Conservation (phyloP, 1,284 basidiomycete species). For the Hemileia vastatrix region DNA sequence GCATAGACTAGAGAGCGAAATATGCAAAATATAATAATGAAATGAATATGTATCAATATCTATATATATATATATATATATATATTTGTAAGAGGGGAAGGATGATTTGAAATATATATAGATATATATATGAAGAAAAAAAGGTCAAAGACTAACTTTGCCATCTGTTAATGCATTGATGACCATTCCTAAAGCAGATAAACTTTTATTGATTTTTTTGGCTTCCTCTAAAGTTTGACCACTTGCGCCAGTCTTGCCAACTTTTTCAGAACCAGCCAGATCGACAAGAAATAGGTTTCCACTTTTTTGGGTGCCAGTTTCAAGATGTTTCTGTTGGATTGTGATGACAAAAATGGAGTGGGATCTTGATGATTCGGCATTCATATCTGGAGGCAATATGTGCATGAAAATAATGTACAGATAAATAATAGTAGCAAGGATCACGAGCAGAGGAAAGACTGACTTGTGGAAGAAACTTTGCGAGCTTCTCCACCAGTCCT, state of each 20-base stretch:
- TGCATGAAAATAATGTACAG: not conserved
- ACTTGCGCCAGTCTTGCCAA: constrained; percentile 97
- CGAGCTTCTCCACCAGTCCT: constrained; percentile 82
- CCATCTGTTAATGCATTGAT: constrained; percentile 96
- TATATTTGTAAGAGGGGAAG: not conserved
- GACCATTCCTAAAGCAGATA: constrained; percentile 98
- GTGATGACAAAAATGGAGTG: constrained; percentile 99
- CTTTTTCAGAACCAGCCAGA: constrained; percentile 97
- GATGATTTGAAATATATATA: not conserved
- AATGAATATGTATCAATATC: not conserved
- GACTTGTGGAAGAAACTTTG: constrained; percentile 89
- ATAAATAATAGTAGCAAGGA: not conserved
- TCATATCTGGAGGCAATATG: constrained; percentile 71
- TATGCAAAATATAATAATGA: not conserved
- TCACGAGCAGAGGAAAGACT: constrained; percentile 41
- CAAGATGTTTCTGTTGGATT: constrained; percentile 91
- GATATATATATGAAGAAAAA: not conserved
- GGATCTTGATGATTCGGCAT: constrained; percentile 96
- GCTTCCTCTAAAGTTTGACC: constrained; percentile 98
- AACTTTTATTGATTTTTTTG: constrained; percentile 99
- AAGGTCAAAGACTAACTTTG: constrained; percentile 55
- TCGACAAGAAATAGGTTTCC: constrained; percentile 97
- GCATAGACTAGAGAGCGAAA: constrained; percentile 60
- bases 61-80: not conserved
- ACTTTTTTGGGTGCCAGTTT: constrained; percentile 83